Percentiles rank a stretch among this genome's conserved stretches.
Conservation (phyloP, 2,329 filamentous ascomycete species). For the Alternaria alternata region DNA sequence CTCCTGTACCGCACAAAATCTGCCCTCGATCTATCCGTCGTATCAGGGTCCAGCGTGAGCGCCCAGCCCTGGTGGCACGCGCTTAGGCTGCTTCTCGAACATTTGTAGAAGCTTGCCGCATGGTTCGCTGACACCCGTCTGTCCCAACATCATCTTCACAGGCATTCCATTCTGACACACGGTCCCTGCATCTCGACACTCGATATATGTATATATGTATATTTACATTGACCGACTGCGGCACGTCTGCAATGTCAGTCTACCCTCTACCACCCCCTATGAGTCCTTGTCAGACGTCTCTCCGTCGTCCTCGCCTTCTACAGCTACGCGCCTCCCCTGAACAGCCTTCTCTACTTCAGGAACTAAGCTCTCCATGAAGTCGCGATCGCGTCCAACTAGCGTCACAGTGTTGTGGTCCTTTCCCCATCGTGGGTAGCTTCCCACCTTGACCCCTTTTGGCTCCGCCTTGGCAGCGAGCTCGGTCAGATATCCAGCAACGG, state of each 20-base stretch:
- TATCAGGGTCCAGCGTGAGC: slow-evolving; percentile 1
- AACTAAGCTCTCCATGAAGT: slow-evolving; percentile 80
- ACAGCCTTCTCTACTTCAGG: slow-evolving; percentile 80
- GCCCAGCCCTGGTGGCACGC: slow-evolving; percentile 8
- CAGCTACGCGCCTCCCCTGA: slow-evolving; percentile 71
- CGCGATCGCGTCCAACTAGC: slow-evolving; percentile 77
- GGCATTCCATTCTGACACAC: slow-evolving; percentile 31
- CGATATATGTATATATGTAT: background rate
- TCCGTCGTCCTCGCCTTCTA: slow-evolving; percentile 69
- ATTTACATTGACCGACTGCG: slow-evolving; percentile 4
- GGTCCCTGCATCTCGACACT: slow-evolving; percentile 12
- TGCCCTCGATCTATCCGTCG: slow-evolving; percentile 3
- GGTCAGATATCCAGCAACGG: slow-evolving; percentile 82
- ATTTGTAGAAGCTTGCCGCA: slow-evolving; percentile 40
- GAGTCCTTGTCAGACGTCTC: slow-evolving; percentile 50
- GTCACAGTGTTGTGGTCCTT: slow-evolving; percentile 90
- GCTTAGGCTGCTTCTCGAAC: slow-evolving; percentile 34
- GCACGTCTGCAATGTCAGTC: slow-evolving; percentile 18
- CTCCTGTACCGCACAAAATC: background rate
- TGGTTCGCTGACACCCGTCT: slow-evolving; percentile 17
- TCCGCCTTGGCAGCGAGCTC: slow-evolving; percentile 77
- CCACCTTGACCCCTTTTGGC: slow-evolving; percentile 84
- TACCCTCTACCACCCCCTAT: slow-evolving; percentile 32
- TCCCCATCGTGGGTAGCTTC: slow-evolving; percentile 93
- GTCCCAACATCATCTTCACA: slow-evolving; percentile 22